These are phyloP conservation scores for Cryomyces minteri DNA, from an alignment of 495 filamentous ascomycete genomes.

Conservation along the genomic window DNA sequence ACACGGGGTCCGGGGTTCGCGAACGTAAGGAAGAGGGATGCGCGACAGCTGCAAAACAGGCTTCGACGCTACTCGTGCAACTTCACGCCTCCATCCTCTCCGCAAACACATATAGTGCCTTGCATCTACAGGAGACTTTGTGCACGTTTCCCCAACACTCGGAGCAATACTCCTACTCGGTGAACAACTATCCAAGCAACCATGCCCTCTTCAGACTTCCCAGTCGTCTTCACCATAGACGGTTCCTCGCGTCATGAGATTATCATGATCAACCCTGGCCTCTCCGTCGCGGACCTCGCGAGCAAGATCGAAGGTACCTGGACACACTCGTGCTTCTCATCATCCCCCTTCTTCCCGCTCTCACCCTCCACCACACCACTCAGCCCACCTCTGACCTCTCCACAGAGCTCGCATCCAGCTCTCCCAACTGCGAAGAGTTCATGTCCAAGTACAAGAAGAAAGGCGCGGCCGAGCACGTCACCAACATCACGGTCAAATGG, in stretches of 20 bases:
- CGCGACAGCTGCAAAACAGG: no score
- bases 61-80: no score
- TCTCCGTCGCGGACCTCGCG: not conserved
- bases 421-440: slow-evolving; percentile 15
- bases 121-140: no score
- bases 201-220: slow-evolving; percentile 3
- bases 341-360: no score
- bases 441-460: slow-evolving; percentile 13
- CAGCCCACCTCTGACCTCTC: not conserved
- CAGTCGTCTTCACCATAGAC: slow-evolving; percentile 15
- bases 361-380: not conserved
- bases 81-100: no score
- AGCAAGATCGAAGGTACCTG: not conserved
- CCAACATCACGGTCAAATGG: slow-evolving; percentile 12
- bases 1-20: no score
- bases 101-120: no score
- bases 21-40: no score
- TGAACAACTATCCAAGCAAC: not conserved
- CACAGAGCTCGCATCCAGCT: slow-evolving; percentile 2
- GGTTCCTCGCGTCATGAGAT: slow-evolving; percentile 12
- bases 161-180: no score
- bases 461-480: slow-evolving; percentile 4
- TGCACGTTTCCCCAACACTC: no score
- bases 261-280: not conserved
- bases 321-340: no score